Evolutionary conservation across 176 grass and related monocot species (phyloP).

Genomic region (Avena insularis): DNA sequence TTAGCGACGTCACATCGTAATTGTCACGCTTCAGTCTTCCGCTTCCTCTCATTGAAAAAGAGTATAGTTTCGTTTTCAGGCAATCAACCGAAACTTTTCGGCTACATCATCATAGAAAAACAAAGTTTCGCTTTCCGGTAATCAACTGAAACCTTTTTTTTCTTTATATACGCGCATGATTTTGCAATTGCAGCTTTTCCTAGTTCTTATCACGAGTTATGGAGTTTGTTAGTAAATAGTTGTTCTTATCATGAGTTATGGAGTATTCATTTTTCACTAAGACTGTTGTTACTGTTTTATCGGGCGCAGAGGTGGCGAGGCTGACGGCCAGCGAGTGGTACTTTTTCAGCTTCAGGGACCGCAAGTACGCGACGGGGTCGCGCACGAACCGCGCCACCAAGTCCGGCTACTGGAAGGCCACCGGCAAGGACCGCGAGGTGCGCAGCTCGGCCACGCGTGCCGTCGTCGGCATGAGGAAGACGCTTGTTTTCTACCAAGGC

Average conservation of each 20-base stretch:
- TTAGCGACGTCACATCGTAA: conserved; percentile 57
- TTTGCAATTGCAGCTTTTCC: no score
- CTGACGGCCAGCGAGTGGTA: conserved; percentile 88
- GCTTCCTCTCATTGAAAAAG: background rate
- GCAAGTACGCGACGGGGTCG: conserved; percentile 83
- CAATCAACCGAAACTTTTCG: background rate
- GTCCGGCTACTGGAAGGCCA: conserved; percentile 89
- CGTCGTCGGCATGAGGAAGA: conserved; percentile 89
- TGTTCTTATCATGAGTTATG: no score
- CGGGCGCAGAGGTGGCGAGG: conserved; percentile 64
- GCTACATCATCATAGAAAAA: no score
- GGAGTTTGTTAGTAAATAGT: no score
- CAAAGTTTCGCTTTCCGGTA: background rate
- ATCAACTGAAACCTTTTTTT: background rate
- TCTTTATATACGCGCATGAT: background rate
- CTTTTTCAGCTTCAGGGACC: conserved; percentile 95
- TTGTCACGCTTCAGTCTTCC: conserved; percentile 33
- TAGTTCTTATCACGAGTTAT: no score
- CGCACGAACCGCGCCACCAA: conserved; percentile 87
- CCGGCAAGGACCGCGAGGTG: conserved; percentile 77
- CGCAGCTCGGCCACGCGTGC: conserved; percentile 42
- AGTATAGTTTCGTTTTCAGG: background rate
- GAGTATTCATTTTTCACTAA: background rate
- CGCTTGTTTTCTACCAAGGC: conserved; percentile 85
- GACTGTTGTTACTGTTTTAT: background rate